Conservation (phyloP, 2,329 filamentous ascomycete species). For the Trichoderma sp. region DNA sequence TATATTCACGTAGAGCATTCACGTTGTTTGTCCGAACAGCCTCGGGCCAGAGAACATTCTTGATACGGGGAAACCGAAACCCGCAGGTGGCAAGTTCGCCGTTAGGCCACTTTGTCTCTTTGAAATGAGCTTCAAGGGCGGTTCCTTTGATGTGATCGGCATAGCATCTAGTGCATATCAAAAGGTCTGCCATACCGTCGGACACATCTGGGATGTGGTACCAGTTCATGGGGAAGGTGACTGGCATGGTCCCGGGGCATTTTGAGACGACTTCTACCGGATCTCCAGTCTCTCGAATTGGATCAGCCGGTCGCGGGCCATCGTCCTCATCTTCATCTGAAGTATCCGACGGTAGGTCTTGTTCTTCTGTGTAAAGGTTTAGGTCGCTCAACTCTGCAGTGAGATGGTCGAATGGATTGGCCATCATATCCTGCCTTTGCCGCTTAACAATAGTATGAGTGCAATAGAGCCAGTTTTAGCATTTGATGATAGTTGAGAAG, state of each 20-base stretch:
- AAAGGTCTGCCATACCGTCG: slow-evolving; percentile 24
- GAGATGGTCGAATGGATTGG: slow-evolving; percentile 1
- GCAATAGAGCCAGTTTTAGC: not conserved
- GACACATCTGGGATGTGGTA: slow-evolving; percentile 28
- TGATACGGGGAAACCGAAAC: slow-evolving; percentile 29
- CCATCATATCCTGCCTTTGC: not conserved
- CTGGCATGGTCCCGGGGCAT: slow-evolving; percentile 27
- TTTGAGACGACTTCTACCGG: slow-evolving; percentile 26
- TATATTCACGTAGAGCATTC: slow-evolving; percentile 28
- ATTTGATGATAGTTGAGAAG: not conserved
- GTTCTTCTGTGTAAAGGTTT: not conserved
- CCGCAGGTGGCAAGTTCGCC: slow-evolving; percentile 15
- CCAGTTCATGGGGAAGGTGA: slow-evolving; percentile 33
- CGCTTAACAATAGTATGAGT: not conserved
- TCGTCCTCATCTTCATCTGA: not conserved
- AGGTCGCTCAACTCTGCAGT: not conserved
- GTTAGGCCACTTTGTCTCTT: slow-evolving; percentile 26
- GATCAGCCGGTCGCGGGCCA: not conserved
- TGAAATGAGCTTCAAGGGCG: slow-evolving; percentile 27
- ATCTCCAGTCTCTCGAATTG: slow-evolving; percentile 19
- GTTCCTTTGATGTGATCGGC: slow-evolving; percentile 36
- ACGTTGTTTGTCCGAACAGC: slow-evolving; percentile 30
- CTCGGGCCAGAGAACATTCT: slow-evolving; percentile 33
- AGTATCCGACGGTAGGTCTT: not conserved
- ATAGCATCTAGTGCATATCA: slow-evolving; percentile 42